Conservation (phyloP, 169 alveolate species). For the Cryptosporidium canis region DNA sequence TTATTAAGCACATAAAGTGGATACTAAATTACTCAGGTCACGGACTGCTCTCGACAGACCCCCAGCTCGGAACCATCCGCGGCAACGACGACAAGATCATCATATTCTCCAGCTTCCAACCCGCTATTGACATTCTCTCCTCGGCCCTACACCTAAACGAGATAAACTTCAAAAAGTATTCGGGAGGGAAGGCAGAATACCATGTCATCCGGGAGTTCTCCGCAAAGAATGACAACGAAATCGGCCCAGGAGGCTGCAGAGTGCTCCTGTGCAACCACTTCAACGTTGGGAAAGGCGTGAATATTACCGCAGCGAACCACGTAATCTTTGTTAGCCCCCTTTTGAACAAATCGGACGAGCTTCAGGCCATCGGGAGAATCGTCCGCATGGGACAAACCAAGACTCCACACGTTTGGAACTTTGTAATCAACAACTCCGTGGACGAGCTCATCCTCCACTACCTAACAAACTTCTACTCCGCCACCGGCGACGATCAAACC, state of each 20-base stretch:
- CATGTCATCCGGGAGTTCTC: slow-evolving; percentile 29
- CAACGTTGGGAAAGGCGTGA: slow-evolving; percentile 78
- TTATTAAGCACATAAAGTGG: slow-evolving; percentile 57
- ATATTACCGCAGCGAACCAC: slow-evolving; percentile 77
- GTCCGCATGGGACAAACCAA: slow-evolving; percentile 77
- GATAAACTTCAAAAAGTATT: slow-evolving; percentile 13
- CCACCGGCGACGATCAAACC: not conserved
- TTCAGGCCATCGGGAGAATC: slow-evolving; percentile 79
- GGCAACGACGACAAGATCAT: slow-evolving; percentile 41
- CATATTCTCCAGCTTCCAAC: slow-evolving; percentile 47
- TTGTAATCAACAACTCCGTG: slow-evolving; percentile 19
- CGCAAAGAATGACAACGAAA: not conserved
- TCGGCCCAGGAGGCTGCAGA: not conserved
- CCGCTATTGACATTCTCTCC: slow-evolving; percentile 36
- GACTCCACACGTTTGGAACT: slow-evolving; percentile 77
- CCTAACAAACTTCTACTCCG: not conserved
- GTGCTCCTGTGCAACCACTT: slow-evolving; percentile 32
- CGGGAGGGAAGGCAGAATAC: slow-evolving; percentile 34
- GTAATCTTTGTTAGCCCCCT: slow-evolving; percentile 75
- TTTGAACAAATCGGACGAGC: slow-evolving; percentile 75
- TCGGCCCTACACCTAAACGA: slow-evolving; percentile 18
- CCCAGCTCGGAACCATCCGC: not conserved
- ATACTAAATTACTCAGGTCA: not conserved
- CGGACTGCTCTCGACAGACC: not conserved
- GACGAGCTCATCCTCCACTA: slow-evolving; percentile 14